Conservation (phyloP, 1,284 basidiomycete genomes). For the Phylloporus sp. region DNA sequence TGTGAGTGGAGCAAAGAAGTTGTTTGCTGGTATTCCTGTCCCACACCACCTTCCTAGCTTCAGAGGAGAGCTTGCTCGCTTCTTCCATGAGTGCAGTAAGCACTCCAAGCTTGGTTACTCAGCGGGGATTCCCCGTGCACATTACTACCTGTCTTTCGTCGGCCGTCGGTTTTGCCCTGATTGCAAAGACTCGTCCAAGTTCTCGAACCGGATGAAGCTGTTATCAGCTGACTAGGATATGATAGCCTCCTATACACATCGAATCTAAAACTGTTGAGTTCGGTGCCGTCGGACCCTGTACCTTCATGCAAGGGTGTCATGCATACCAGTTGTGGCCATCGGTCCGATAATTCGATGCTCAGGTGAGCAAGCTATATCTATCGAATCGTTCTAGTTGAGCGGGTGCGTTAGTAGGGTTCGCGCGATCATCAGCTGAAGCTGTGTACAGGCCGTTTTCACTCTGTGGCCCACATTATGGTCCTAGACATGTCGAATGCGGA, state of each 20-base stretch:
- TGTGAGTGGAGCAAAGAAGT: neutral
- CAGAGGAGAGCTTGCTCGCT: neutral
- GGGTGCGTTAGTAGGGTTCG: conserved; percentile 34
- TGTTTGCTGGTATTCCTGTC: neutral
- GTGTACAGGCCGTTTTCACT: conserved; percentile 41
- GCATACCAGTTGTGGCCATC: conserved; percentile 10
- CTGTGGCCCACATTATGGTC: conserved; percentile 42
- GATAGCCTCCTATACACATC: conserved; percentile 18
- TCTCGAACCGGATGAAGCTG: conserved; percentile 45
- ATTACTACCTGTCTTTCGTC: conserved; percentile 2
- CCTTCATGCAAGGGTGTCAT: conserved; percentile 12
- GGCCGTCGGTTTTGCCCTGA: conserved; percentile 9
- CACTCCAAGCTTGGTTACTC: no score
- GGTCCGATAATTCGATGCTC: neutral
- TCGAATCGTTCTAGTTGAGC: neutral
- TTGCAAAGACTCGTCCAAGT: conserved; percentile 40
- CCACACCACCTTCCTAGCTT: conserved; percentile 1
- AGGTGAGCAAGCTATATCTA: neutral
- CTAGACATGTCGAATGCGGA: conserved; percentile 15
- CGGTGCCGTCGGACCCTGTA: conserved; percentile 16
- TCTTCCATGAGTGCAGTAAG: no score
- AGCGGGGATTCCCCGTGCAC: conserved; percentile 2
- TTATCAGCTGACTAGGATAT: conserved; percentile 45
- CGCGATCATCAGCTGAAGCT: conserved; percentile 20
- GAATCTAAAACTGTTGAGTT: conserved; percentile 10